Percentiles rank a stretch among this genome's conserved stretches.
Evolutionary conservation across 345 rosid species (phyloP).

Genomic region (Citrus australasica): DNA sequence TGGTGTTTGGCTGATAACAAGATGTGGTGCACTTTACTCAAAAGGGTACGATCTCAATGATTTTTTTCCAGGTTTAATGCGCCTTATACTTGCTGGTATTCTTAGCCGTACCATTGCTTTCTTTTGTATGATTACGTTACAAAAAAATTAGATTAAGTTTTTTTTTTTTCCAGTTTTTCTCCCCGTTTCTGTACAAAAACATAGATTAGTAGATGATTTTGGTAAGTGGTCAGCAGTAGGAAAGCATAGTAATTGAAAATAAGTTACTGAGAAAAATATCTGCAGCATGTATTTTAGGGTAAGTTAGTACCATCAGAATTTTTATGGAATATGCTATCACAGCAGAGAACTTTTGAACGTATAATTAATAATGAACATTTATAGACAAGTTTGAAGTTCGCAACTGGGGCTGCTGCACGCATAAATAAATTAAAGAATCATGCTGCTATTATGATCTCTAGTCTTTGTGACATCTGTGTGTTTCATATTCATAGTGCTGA

Average conservation of each 20-base stretch:
- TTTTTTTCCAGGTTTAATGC: constrained; percentile 54
- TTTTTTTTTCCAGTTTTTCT: not conserved
- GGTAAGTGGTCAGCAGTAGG: not conserved
- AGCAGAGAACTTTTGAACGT: not conserved
- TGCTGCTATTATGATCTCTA: too few species aligned
- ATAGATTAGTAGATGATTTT: constrained; percentile 1
- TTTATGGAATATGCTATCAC: not conserved
- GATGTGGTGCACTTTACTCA: constrained; percentile 75
- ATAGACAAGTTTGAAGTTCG: too few species aligned
- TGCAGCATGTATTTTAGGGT: not conserved
- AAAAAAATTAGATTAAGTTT: constrained; percentile 43
- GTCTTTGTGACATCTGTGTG: too few species aligned
- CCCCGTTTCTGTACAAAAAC: not conserved
- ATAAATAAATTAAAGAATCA: too few species aligned
- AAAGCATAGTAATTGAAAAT: not conserved
- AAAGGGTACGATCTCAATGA: constrained; percentile 65
- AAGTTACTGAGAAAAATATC: not conserved
- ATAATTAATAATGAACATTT: too few species aligned
- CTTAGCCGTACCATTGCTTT: constrained; percentile 56
- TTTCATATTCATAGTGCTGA: too few species aligned
- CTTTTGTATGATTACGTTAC: constrained; percentile 58
- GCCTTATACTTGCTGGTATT: constrained; percentile 58
- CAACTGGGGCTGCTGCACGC: too few species aligned
- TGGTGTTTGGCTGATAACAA: constrained; percentile 96
- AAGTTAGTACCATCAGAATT: not conserved